Percentiles rank a stretch among this genome's conserved stretches.
phyloP scores from a whole-genome alignment of 2,329 filamentous ascomycete species.

The Scedosporium minutisporum region DNA sequence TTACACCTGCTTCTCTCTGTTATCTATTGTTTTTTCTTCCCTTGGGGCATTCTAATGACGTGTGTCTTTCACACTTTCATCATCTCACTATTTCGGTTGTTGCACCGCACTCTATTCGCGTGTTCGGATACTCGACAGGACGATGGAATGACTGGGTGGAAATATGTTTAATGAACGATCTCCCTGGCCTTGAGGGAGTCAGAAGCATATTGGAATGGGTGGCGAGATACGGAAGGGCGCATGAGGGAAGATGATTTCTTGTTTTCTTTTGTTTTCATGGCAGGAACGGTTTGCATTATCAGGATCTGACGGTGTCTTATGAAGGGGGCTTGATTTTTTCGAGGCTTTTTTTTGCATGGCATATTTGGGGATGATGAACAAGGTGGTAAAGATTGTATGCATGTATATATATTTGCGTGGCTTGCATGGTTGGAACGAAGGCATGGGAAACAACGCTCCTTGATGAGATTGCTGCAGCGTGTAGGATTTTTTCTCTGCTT shows the following conservation, averaged over 20 bases:
- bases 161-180: background rate
- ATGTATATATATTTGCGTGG: background rate
- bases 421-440: constrained; percentile 10
- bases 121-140: background rate
- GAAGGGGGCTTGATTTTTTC: background rate
- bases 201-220: background rate
- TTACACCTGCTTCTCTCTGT: background rate
- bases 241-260: background rate
- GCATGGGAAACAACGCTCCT: constrained; percentile 8
- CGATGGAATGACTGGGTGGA: background rate
- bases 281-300: background rate
- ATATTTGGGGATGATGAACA: background rate
- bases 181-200: background rate
- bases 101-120: background rate
- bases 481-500: background rate
- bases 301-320: background rate
- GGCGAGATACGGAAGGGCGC: background rate
- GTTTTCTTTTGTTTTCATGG: background rate
- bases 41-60: background rate
- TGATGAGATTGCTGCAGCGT: background rate
- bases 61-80: background rate
- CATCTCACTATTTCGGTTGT: background rate
- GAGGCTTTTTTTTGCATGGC: background rate
- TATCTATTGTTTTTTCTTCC: background rate
- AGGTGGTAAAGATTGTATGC: background rate